Conservation (phyloP, 1,284 basidiomycete genomes). For the Schizophyllum amplum region DNA sequence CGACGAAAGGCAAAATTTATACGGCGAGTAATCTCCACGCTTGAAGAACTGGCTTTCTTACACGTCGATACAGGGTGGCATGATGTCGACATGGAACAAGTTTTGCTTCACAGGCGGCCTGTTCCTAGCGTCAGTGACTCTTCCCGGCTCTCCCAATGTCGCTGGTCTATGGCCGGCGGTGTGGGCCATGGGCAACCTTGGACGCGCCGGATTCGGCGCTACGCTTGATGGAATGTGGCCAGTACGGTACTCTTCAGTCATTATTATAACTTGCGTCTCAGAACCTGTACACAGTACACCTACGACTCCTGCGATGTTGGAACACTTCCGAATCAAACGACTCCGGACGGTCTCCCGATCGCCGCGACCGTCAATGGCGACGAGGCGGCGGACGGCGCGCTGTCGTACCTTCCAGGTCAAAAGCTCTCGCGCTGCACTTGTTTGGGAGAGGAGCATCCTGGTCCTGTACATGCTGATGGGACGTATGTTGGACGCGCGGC, state of each 20-base stretch:
- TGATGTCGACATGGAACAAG: slow-evolving; percentile 38
- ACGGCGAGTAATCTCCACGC: no score
- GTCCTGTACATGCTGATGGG: slow-evolving; percentile 8
- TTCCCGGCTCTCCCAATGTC: neutral
- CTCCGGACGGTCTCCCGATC: neutral
- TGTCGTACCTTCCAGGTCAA: slow-evolving; percentile 54
- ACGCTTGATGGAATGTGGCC: slow-evolving; percentile 35
- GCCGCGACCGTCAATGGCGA: slow-evolving; percentile 6
- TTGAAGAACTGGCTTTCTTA: no score
- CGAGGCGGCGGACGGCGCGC: slow-evolving; percentile 24
- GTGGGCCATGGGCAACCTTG: slow-evolving; percentile 13
- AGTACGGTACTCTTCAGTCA: neutral
- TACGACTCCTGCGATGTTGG: slow-evolving; percentile 6
- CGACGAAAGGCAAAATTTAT: no score
- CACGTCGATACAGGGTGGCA: slow-evolving; percentile 5
- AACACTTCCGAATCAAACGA: slow-evolving; percentile 1
- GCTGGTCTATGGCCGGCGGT: slow-evolving; percentile 9
- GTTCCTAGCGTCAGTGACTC: neutral
- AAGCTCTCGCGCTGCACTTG: slow-evolving; percentile 65
- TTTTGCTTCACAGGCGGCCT: slow-evolving; percentile 13
- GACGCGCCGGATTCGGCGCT: slow-evolving; percentile 22
- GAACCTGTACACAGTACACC: neutral
- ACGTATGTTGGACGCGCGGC: slow-evolving; percentile 1
- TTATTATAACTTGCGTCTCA: neutral
- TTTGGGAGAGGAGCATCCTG: neutral